Conservation (phyloP, 106 monocot genomes). For the Acanthochlamys bracteata region DNA sequence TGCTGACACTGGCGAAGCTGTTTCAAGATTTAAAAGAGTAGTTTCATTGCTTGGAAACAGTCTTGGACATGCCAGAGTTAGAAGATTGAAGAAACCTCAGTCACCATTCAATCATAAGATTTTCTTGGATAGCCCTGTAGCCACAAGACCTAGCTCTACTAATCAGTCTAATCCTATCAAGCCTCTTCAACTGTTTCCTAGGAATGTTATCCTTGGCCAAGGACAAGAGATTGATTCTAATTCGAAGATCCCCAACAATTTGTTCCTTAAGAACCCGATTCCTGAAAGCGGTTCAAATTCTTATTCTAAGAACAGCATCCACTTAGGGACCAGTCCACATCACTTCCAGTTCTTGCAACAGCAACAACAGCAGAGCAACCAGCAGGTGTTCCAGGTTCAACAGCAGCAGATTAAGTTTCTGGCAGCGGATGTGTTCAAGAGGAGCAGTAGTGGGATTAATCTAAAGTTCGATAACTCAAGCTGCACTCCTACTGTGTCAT, state of each 20-base stretch:
- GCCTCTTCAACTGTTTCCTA: conserved; percentile 30
- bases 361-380: conserved; percentile 32
- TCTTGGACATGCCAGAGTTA: conserved; percentile 65
- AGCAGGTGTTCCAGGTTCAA: conserved; percentile 39
- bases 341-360: conserved; percentile 24
- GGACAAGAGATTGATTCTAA: conserved; percentile 9
- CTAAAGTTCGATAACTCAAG: conserved; percentile 65
- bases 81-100: conserved; percentile 22
- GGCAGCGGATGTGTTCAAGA: conserved; percentile 43
- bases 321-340: not conserved
- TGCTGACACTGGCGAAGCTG: conserved; percentile 54
- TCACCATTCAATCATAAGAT: conserved; percentile 27
- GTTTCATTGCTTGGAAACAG: conserved; percentile 48
- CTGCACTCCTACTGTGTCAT: conserved; percentile 63
- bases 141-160: not conserved
- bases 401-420: conserved; percentile 78
- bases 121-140: conserved; percentile 28
- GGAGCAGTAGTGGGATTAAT: conserved; percentile 59
- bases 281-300: conserved; percentile 14
- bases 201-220: conserved; percentile 9
- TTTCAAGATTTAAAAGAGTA: conserved; percentile 57
- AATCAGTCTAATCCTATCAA: not conserved
- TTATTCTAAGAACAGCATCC: conserved; percentile 3
- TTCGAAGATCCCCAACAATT: conserved; percentile 15
- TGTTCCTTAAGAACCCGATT: conserved; percentile 30